These are phyloP conservation scores for Calycina herbarum DNA, from an alignment of 2,329 filamentous ascomycete genomes.

Conservation along the genomic window DNA sequence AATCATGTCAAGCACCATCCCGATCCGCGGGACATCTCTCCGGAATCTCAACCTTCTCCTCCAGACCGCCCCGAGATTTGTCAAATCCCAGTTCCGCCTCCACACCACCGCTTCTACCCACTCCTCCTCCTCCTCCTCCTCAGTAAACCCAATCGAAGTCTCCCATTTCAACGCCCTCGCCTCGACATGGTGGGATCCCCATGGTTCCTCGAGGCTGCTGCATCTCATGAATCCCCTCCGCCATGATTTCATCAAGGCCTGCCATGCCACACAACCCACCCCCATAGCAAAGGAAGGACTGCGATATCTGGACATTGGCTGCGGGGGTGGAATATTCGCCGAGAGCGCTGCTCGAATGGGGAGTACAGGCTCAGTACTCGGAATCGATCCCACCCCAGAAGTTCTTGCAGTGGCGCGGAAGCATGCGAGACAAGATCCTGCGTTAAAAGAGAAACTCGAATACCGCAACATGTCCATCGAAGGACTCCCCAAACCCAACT, in stretches of 20 bases:
- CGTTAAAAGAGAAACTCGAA: constrained; percentile 60
- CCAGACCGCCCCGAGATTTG: constrained; percentile 33
- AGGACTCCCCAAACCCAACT: constrained; percentile 50
- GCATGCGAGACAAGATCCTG: constrained; percentile 75
- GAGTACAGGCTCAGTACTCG: constrained; percentile 64
- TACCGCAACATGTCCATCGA: constrained; percentile 82
- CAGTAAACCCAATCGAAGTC: constrained; percentile 85
- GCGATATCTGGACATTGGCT: constrained; percentile 86
- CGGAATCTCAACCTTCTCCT: constrained; percentile 36
- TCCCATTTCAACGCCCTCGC: constrained; percentile 94
- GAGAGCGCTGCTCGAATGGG: constrained; percentile 76
- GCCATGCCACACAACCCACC: constrained; percentile 58
- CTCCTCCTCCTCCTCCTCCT: constrained; percentile 49
- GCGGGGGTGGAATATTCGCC: constrained; percentile 94
- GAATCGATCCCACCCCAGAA: constrained; percentile 74
- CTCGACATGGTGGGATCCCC: constrained; percentile 94
- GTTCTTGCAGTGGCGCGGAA: constrained; percentile 73
- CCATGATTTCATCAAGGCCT: constrained; percentile 83
- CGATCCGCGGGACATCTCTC: constrained; percentile 30
- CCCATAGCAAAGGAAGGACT: constrained; percentile 46
- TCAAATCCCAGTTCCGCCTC: constrained; percentile 33
- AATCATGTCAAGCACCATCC: not conserved
- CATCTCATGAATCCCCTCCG: constrained; percentile 98
- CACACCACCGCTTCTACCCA: constrained; percentile 23
- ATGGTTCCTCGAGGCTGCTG: constrained; percentile 86